Evolutionary conservation across 2,329 filamentous ascomycete species (phyloP), one percentile per base, ranked within the genome.

Genomic region (Samsoniella hepiali): DNA sequence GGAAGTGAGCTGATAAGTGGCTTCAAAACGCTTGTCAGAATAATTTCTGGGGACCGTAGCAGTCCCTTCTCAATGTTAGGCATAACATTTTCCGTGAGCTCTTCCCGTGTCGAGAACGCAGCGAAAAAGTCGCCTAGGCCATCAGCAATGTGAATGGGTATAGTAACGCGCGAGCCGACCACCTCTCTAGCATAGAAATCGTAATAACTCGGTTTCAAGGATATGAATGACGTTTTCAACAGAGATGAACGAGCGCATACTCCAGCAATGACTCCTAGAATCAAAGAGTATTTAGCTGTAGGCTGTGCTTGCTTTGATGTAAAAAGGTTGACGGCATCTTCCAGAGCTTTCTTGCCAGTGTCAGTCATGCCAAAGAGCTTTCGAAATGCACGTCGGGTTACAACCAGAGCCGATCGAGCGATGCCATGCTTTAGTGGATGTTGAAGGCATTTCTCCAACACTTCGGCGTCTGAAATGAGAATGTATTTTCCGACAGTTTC

Each of bases 11-110:
- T 75, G 64, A 96, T 82, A 53, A 98, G 81, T 13, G 89, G 86
- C 6, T 88, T 85, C 57, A 98, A 78, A 31, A 97, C 82, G 66
- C 92, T 90, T 69, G 89, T 88, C 34, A 98, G 80, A 15, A 97
- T 87, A 50, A 97, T 88, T 76, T 99, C 95, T 1, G 95, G 96
- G 8, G 94, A 89, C 72, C 96, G 86, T 53, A 99, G 78, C 62
- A 99, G 82, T 6, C 91, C 88, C 77, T 97, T 97, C 72, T 99
- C 95, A 15, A 98, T 79, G 0, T 92, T 81, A 9, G 93, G 91
- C 31, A 96, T 81, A 38, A 98, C 72, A 50, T 94, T 86, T 67
- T 86, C 89, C 60, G 86, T 84, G 36, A 98, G 74, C 67, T 97
- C 93, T 31, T 93, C 88, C 17, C 85, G 73, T 0, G 85, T 88